Base-by-base conservation (phyloP, 78 protist genomes). In the Dictyostelium brefeldianum region DNA sequence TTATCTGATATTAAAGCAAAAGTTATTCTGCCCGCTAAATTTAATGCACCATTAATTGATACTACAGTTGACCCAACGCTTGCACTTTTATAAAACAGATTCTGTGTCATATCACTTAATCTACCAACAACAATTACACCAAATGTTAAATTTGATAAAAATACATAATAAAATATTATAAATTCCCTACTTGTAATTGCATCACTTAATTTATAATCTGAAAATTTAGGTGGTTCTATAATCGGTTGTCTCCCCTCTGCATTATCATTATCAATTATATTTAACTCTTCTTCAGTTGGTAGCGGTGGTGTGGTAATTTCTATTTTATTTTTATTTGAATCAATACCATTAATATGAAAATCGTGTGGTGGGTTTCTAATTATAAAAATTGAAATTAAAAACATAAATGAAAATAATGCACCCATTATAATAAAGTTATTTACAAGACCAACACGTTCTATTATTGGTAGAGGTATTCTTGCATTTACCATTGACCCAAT, bases 1-100 rank as follows among this genome's bases (percentile, higher is more conserved):
- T 78, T 81, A 18, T 94, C 96, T 5, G 97, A 95, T 5, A 17
- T 9, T 11, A 36, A 20, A 1, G 94, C 84, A 59, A 64, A 56
- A 7, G 20, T 17, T 29, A 94, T 22, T 77, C 96, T 87, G 53
- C 96, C 96, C 3, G 73, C 78, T 8, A 95, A 27, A 51, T 94
- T 94, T 8, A 94, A 94, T 6, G 48, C 96, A 92, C 96, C 47
- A 48, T 51, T 71, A 22, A 89, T 87, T 18, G 96, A 29, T 2
- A 94, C 70, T 5, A 89, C 48, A 67, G 31, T 95, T 7, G 97
- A 48, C 0, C 97, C 87, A 11, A 80, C 50, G 0, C 4, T 65
- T 18, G 29, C 91, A 51, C 29, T 80, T 11, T 95, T 48, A 50
- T 8, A 83, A 46, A 94, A 94, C 4, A 73, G 9, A 54, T 94